These are phyloP conservation scores for Trichoderma semiorbis DNA, from an alignment of 2,329 filamentous ascomycete genomes.

Conservation along the genomic window DNA sequence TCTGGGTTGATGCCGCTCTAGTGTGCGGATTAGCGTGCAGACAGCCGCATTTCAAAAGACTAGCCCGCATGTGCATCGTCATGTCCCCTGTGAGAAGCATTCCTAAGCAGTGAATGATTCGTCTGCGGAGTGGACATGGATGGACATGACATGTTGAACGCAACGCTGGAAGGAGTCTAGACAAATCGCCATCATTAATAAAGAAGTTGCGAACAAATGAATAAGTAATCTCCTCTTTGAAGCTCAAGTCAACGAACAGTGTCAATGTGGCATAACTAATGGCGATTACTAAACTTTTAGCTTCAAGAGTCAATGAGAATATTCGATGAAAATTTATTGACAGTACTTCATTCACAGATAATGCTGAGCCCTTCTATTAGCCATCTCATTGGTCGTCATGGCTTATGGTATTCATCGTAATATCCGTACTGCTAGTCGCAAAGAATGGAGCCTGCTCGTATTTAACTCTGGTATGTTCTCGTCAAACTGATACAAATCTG, in stretches of 20 bases:
- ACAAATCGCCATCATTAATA: not conserved
- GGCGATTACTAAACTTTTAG: not conserved
- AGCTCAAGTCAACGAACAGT: not conserved
- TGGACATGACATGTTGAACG: not conserved
- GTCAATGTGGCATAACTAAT: not conserved
- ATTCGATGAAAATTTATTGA: not conserved
- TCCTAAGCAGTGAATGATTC: not conserved
- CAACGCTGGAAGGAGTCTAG: not conserved
- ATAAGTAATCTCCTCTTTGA: not conserved
- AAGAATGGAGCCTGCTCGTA: not conserved
- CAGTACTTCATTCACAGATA: too few relatives aligned
- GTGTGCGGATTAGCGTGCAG: not conserved
- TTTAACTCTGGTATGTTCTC: not conserved
- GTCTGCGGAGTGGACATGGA: not conserved
- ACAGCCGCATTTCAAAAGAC: fast-evolving
- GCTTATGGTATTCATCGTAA: too few relatives aligned
- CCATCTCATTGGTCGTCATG: not conserved
- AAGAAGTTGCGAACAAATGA: not conserved
- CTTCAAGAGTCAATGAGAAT: not conserved
- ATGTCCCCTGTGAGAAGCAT: not conserved
- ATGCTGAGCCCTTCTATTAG: too few relatives aligned
- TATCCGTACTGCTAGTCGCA: too few relatives aligned
- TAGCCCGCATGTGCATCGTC: not conserved
- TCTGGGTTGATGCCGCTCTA: not conserved
- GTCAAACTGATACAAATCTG: not conserved